phyloP scores from a whole-genome alignment of 768 basidiomycete genomes.

The Macrolepiota albuminosa region DNA sequence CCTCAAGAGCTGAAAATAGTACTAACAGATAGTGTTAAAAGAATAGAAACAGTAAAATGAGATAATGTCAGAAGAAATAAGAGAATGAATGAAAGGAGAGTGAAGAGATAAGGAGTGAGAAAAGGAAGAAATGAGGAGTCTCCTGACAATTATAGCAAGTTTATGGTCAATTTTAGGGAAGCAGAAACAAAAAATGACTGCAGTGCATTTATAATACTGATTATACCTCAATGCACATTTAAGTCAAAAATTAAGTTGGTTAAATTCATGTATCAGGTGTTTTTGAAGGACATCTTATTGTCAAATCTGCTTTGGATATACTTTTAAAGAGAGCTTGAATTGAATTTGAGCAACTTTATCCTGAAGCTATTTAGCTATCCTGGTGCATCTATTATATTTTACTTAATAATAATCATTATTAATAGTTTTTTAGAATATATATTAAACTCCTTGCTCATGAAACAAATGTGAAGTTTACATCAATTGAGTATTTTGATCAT shows the following conservation, averaged over 20 bases:
- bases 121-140: no score
- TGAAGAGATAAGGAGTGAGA: no score
- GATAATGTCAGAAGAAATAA: no score
- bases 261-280: slow-evolving; percentile 3
- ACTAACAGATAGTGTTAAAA: no score
- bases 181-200: not conserved
- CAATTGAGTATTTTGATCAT: no score
- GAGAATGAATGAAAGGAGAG: no score
- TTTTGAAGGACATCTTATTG: not conserved
- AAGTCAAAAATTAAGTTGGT: not conserved
- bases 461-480: no score
- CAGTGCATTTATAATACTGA: not conserved
- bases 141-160: not conserved
- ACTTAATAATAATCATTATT: not conserved
- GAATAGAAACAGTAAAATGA: no score
- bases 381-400: not conserved
- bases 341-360: not conserved
- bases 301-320: not conserved
- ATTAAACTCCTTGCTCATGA: no score
- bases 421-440: no score
- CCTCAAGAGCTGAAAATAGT: no score
- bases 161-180: not conserved
- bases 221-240: not conserved
- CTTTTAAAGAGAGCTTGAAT: not conserved
- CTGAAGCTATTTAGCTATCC: not conserved